A percentile compares a stretch with the other conserved stretches of the same genome.
phyloP scores from a whole-genome alignment of 1,284 basidiomycete genomes.

The Moesziomyces sp. region DNA sequence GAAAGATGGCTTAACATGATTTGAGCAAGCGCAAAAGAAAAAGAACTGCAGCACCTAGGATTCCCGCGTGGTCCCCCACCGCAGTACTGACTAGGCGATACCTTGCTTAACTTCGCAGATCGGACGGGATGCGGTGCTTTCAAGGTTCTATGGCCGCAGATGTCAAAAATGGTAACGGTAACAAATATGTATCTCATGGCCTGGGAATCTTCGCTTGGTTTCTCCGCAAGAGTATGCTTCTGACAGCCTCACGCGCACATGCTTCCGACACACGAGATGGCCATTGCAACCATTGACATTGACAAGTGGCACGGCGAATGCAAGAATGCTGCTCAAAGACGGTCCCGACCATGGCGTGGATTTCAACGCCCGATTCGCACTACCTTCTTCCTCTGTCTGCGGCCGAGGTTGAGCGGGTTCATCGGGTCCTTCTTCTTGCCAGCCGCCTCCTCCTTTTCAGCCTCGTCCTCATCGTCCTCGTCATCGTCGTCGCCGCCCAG shows the following conservation, averaged over 20 bases:
- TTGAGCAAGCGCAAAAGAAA: too few species aligned
- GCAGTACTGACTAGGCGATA: conserved; percentile 84
- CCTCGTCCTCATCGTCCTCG: conserved; percentile 47
- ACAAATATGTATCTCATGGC: too few species aligned
- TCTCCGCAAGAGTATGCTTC: too few species aligned
- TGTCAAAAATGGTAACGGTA: conserved; percentile 40
- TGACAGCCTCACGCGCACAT: too few species aligned
- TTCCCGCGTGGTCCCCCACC: conserved; percentile 85
- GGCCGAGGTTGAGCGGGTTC: conserved; percentile 49
- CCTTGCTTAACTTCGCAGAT: conserved; percentile 83
- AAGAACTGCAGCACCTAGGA: conserved; percentile 80
- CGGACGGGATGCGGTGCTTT: conserved; percentile 83
- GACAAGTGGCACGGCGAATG: too few species aligned
- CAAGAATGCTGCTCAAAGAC: too few species aligned
- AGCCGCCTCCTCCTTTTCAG: conserved; percentile 28
- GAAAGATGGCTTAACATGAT: too few species aligned
- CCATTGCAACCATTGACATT: too few species aligned
- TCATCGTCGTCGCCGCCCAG: conserved; percentile 62
- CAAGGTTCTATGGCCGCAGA: conserved; percentile 82
- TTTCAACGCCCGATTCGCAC: conserved; percentile 61
- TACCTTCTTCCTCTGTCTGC: conserved; percentile 62
- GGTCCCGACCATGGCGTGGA: too few species aligned
- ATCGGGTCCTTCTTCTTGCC: conserved; percentile 49
- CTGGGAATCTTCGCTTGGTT: too few species aligned
- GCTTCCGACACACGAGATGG: too few species aligned